phyloP scores from a whole-genome alignment of 78 protist species.

The Isochrysis galbana region DNA sequence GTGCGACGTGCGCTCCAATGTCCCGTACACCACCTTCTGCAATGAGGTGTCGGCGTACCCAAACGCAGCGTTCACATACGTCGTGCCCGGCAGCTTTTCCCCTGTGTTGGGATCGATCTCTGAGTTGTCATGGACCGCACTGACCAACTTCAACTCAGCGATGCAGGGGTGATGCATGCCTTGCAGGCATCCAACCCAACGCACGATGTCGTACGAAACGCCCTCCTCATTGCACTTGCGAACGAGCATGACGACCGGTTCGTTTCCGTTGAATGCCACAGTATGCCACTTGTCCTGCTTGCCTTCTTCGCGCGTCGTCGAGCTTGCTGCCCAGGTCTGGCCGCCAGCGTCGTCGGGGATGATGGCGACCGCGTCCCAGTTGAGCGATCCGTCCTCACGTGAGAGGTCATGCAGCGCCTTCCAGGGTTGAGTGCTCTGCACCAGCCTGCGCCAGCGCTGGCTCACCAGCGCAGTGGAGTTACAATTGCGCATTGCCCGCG shows the following conservation, averaged over 20 bases:
- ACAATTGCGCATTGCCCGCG: neutral
- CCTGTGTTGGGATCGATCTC: neutral
- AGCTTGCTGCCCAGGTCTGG: neutral
- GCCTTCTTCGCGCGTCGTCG: conserved; percentile 7
- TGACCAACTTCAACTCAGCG: neutral
- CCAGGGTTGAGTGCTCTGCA: neutral
- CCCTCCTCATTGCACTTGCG: conserved; percentile 17
- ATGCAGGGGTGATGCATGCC: conserved; percentile 24
- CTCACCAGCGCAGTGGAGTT: neutral
- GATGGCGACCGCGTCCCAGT: neutral
- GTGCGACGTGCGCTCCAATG: conserved; percentile 20
- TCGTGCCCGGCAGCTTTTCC: neutral
- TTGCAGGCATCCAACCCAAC: conserved; percentile 19
- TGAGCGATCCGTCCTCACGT: neutral
- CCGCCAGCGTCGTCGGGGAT: neutral
- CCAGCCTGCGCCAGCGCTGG: neutral
- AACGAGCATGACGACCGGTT: neutral
- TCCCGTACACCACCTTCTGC: conserved; percentile 17
- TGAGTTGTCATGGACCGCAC: neutral
- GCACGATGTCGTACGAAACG: conserved; percentile 17
- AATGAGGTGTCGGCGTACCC: neutral
- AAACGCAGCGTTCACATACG: neutral
- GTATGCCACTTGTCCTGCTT: neutral
- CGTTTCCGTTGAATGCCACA: neutral
- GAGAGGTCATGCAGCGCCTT: neutral